A percentile compares a stretch with the other conserved stretches of the same genome.
phyloP scores from a whole-genome alignment of 768 basidiomycete species.

The Collybiopsis confluens region DNA sequence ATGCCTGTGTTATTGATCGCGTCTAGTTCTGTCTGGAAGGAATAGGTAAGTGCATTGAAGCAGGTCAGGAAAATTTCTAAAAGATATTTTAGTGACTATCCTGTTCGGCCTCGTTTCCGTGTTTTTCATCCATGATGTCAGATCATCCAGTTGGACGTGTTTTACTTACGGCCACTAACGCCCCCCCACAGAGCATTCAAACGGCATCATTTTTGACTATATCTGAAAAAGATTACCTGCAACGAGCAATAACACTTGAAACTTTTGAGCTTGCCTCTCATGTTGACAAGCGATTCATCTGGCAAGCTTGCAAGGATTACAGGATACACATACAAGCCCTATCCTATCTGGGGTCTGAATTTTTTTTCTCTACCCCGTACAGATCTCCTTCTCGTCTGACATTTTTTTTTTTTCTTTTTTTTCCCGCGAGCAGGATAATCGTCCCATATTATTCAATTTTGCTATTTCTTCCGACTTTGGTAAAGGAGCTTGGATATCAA shows the following conservation, averaged over 20 bases:
- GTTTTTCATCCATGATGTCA: constrained; percentile 37
- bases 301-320: constrained; percentile 45
- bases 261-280: constrained; percentile 40
- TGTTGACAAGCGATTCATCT: constrained; percentile 40
- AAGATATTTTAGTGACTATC: constrained; percentile 34
- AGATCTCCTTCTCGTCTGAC: too few relatives aligned
- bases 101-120: constrained; percentile 37
- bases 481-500: constrained; percentile 43
- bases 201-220: constrained; percentile 53
- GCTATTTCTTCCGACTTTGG: constrained; percentile 49
- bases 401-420: too few relatives aligned
- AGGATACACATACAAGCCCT: constrained; percentile 35
- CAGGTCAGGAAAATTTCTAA: too few relatives aligned
- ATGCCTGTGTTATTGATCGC: background rate
- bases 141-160: too few relatives aligned
- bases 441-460: constrained; percentile 22
- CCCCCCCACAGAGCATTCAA: constrained; percentile 25
- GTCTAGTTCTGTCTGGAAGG: constrained; percentile 45
- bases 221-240: constrained; percentile 34
- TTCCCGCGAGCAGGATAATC: constrained; percentile 28
- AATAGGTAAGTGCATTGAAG: constrained; percentile 24
- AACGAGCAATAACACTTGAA: constrained; percentile 41
- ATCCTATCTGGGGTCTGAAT: constrained; percentile 41
- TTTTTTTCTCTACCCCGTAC: too few relatives aligned
- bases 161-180: too few relatives aligned